phyloP scores from a whole-genome alignment of 139 green algal genomes.

The Nannochloris sp. region DNA sequence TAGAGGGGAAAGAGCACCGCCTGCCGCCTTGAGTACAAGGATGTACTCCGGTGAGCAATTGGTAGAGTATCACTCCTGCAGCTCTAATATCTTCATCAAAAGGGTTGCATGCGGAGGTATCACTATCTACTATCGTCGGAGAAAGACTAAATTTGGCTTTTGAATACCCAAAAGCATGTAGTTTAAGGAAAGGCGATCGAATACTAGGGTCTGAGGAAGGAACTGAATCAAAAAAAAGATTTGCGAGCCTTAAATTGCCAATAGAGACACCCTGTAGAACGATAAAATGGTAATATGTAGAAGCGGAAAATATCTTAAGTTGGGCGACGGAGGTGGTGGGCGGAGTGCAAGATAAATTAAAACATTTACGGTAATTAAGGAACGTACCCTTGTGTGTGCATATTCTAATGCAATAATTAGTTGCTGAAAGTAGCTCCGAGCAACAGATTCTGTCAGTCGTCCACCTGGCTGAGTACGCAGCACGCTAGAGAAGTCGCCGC shows the following conservation, averaged over 20 bases:
- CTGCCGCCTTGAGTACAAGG: too few relatives aligned
- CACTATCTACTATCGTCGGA: constrained; percentile 33
- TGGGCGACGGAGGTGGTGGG: too few relatives aligned
- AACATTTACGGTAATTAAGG: too few relatives aligned
- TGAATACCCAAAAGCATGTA: constrained; percentile 66
- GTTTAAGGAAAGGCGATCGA: constrained; percentile 51
- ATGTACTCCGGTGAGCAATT: too few relatives aligned
- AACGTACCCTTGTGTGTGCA: constrained; percentile 41
- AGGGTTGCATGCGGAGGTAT: too few relatives aligned
- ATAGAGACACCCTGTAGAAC: constrained; percentile 44
- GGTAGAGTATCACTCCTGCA: too few relatives aligned
- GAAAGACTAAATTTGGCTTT: constrained; percentile 53
- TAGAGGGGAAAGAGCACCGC: too few relatives aligned
- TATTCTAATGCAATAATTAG: constrained; percentile 50
- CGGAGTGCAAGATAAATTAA: too few relatives aligned
- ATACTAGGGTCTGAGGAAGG: neutral
- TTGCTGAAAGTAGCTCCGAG: constrained; percentile 58
- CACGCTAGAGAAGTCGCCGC: constrained; percentile 54
- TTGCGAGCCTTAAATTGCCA: constrained; percentile 58
- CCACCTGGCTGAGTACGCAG: constrained; percentile 14
- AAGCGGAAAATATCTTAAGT: neutral
- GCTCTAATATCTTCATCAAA: too few relatives aligned
- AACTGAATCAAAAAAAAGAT: constrained; percentile 45
- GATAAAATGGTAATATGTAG: neutral
- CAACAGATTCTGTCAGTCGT: constrained; percentile 29